Evolutionary conservation across 139 green algal species (phyloP).

Genomic region (Pleodorina starrii): DNA sequence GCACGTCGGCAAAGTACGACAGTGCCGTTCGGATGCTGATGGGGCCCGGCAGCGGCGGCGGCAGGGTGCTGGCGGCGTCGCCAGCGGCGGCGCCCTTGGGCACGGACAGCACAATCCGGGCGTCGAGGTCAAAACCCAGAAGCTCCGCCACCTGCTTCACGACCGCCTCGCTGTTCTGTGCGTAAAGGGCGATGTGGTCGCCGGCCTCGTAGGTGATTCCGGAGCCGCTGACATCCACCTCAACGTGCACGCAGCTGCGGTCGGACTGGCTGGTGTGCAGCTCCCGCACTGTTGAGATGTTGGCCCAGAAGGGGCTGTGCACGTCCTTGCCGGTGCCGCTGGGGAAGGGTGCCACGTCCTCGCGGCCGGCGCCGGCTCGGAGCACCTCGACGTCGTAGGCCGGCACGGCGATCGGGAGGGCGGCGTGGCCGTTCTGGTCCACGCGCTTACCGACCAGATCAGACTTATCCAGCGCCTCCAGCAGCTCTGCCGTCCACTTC

Average conservation of each 20-base stretch:
- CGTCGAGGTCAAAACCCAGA: conserved; percentile 75
- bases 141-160: conserved; percentile 77
- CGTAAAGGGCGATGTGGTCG: conserved; percentile 94
- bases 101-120: conserved; percentile 38
- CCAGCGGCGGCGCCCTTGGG: background rate
- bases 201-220: conserved; percentile 75
- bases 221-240: conserved; percentile 82
- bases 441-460: conserved; percentile 60
- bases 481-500: conserved; percentile 83
- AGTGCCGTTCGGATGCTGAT: conserved; percentile 81
- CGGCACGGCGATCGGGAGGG: conserved; percentile 45
- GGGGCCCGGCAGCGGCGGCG: conserved; percentile 75
- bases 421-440: conserved; percentile 34
- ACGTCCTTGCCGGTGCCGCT: conserved; percentile 54
- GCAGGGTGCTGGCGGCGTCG: conserved; percentile 41
- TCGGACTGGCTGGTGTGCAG: conserved; percentile 85
- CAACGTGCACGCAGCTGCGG: conserved; percentile 94
- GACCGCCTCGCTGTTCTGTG: conserved; percentile 81
- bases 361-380: background rate
- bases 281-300: conserved; percentile 78
- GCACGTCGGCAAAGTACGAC: conserved; percentile 86
- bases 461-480: conserved; percentile 71
- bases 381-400: conserved; percentile 71
- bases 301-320: conserved; percentile 71
- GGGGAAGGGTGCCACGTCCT: conserved; percentile 54